Base-by-base conservation (phyloP, 2,329 filamentous ascomycete genomes). In the Byssoonygena ceratinophila region DNA sequence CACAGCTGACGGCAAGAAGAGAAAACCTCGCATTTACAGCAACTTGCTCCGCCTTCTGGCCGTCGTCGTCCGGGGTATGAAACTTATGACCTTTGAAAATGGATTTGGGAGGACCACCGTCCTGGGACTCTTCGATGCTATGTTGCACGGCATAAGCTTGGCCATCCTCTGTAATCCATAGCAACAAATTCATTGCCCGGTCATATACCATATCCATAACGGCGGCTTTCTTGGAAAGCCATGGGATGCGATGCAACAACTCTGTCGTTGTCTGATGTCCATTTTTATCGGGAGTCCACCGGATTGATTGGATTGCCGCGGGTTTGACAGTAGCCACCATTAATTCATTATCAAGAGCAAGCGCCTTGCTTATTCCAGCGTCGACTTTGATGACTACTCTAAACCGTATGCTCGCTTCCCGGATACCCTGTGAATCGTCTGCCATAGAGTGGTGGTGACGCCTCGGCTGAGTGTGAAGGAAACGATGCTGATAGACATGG, bases 361-460 rank as follows among this genome's bases (percentile, higher is more conserved):
- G 72, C 9, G 87, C 88, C 62, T 83, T 87, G 59, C 83, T 83
- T 60, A 98, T 96, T 1, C 92, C 92, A 2, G 92, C 92, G 68
- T 98, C 92, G 16, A 98, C 88, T 66, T 94, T 94, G 64, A 98
- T 97, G 12, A 95, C 91, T 86, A 96, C 95, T 53, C 91, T 81
- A 69, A 98, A 98, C 9, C 88, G 85, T 46, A 98, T 78, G 61
- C 85, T 94, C 52, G 94, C 81, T 68, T 98, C 92, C 50, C 82
- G 80, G 47, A 95, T 83, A 2, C 87, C 87, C 46, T 78, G 78
- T 8, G 86, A 86, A 66, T 96, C 92, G 31, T 90, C 90, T 1
- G 85, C 81, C 39, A 65, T 67, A 32, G 68, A 64, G 20, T 71
- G 57, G 56, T 73, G 72, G 51, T 75, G 71, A 45, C 72, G 71